A percentile compares a stretch with the other conserved stretches of the same genome.
Evolutionary conservation across 2,329 filamentous ascomycete genomes (phyloP).

Genomic region (Alternaria arborescens): DNA sequence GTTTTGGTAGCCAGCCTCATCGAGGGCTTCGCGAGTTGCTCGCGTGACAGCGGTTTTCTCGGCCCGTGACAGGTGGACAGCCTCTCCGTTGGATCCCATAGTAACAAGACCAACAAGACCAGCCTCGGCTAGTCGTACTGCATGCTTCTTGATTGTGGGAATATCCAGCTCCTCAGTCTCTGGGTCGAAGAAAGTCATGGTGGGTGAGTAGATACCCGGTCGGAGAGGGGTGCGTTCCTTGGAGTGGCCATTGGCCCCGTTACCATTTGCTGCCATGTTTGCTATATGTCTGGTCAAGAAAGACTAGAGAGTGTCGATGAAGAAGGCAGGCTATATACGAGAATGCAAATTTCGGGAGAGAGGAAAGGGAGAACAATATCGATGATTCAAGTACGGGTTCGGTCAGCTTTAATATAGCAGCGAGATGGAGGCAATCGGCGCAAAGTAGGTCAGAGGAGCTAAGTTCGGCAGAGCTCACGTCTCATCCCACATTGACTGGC

Average conservation of each 20-base stretch:
- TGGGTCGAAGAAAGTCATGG: constrained; percentile 88
- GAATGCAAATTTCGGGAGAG: constrained; percentile 20
- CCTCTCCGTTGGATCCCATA: constrained; percentile 92
- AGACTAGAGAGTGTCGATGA: background rate
- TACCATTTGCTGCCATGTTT: constrained; percentile 43
- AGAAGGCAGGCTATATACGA: constrained; percentile 3
- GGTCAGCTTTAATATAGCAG: constrained; percentile 52
- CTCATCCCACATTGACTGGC: constrained; percentile 41
- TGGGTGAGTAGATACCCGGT: constrained; percentile 86
- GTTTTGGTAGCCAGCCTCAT: constrained; percentile 77
- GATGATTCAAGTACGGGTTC: constrained; percentile 28
- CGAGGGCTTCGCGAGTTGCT: constrained; percentile 81
- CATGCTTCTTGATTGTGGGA: constrained; percentile 79
- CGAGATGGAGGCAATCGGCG: constrained; percentile 44
- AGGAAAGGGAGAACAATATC: constrained; percentile 28
- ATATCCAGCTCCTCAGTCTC: constrained; percentile 87
- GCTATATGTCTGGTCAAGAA: constrained; percentile 13
- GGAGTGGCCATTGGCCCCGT: constrained; percentile 48
- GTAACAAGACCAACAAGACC: constrained; percentile 84
- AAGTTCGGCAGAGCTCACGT: constrained; percentile 40
- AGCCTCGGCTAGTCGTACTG: constrained; percentile 76
- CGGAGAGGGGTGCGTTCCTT: constrained; percentile 68
- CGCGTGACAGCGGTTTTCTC: constrained; percentile 79
- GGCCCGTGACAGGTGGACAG: constrained; percentile 79
- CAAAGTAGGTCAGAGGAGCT: constrained; percentile 42